Percentiles rank a stretch among this genome's conserved stretches.
phyloP scores from a whole-genome alignment of 2,329 filamentous ascomycete genomes.

The Aspergillus fumigatiaffinis region DNA sequence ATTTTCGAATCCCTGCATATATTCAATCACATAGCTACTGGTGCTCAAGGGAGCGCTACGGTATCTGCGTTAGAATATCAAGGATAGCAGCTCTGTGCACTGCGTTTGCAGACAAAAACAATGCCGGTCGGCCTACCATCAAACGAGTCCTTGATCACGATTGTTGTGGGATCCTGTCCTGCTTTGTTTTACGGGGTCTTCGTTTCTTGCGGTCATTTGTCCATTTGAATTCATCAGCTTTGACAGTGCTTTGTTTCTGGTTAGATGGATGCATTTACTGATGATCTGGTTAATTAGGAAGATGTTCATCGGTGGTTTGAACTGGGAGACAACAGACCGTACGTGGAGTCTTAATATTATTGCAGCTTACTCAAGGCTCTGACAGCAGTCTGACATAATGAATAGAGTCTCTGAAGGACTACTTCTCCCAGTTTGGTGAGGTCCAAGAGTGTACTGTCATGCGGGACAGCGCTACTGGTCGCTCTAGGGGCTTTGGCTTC shows the following conservation, averaged over 20 bases:
- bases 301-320: slow-evolving; percentile 98
- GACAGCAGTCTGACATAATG: slow-evolving; percentile 22
- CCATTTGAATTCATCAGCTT: neutral
- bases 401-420: slow-evolving; percentile 88
- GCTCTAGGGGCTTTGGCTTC: slow-evolving; percentile 94
- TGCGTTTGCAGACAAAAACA: neutral
- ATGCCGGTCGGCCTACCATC: neutral
- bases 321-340: slow-evolving; percentile 99
- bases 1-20: neutral
- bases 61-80: neutral
- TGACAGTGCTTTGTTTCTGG: neutral
- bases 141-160: neutral
- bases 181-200: neutral
- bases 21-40: neutral
- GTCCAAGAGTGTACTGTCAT: slow-evolving; percentile 99
- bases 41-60: neutral
- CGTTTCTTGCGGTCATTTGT: neutral
- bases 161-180: neutral
- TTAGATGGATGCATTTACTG: slow-evolving; percentile 22
- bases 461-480: slow-evolving; percentile 88
- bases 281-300: slow-evolving; percentile 61
- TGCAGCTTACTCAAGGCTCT: slow-evolving; percentile 2
- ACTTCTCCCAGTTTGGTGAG: slow-evolving; percentile 97
- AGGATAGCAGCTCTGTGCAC: neutral
- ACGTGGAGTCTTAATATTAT: slow-evolving; percentile 43